These are phyloP conservation scores for Podospora pseudoanserina DNA, from an alignment of 495 filamentous ascomycete species.

Conservation along the genomic window DNA sequence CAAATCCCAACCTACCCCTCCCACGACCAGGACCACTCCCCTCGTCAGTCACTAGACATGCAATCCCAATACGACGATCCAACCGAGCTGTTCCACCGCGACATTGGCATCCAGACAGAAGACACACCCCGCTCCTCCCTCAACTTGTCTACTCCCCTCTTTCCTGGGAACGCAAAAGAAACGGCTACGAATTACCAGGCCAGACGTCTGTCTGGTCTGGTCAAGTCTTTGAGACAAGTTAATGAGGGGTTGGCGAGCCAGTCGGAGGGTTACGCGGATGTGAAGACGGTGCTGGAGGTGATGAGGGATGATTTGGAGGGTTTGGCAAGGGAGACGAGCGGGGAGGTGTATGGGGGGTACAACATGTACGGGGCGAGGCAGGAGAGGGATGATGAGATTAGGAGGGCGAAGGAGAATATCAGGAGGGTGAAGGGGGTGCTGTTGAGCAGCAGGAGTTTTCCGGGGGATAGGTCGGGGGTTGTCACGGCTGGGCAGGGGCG, in stretches of 20 bases:
- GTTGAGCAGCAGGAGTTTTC: conserved; percentile 70
- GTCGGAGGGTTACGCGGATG: conserved; percentile 35
- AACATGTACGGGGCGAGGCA: conserved; percentile 43
- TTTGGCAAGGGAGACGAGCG: conserved; percentile 35
- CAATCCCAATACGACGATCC: conserved; percentile 55
- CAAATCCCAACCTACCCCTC: conserved; percentile 38
- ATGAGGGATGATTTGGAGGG: conserved; percentile 47
- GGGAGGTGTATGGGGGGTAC: conserved; percentile 21
- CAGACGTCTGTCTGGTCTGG: conserved; percentile 32
- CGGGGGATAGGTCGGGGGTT: conserved; percentile 19
- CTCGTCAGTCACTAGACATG: conserved; percentile 21
- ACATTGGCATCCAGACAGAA: conserved; percentile 77
- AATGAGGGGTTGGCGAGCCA: conserved; percentile 41
- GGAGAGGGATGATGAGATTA: conserved; percentile 70
- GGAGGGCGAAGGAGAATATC: conserved; percentile 76
- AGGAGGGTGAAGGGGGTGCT: conserved; percentile 89
- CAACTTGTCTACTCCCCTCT: conserved; percentile 8
- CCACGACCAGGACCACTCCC: conserved; percentile 19
- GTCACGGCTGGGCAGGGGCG: too few species aligned
- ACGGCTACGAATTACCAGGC: conserved; percentile 32
- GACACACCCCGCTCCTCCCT: conserved; percentile 45
- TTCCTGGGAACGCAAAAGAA: conserved; percentile 1
- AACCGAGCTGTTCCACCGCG: conserved; percentile 86
- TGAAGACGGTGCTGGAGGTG: conserved; percentile 44
- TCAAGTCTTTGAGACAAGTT: conserved; percentile 52